Percentiles rank a stretch among this genome's conserved stretches.
Conservation (phyloP, 192 early-diverging fungal genomes). For the Phlyctochytrium arcticum region DNA sequence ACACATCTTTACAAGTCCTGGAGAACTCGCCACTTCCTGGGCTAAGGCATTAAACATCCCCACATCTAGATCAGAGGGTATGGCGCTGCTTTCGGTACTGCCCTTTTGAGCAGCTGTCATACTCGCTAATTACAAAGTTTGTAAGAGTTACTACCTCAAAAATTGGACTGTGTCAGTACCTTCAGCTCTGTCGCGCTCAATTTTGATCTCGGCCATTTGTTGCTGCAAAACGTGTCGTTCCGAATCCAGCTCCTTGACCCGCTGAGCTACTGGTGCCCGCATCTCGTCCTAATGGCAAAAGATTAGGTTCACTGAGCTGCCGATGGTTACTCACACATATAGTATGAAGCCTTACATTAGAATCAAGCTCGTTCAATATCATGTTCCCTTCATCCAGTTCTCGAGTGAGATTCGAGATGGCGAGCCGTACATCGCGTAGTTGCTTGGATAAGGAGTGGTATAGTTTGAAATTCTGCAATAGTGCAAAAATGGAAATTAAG, state of each 20-base stretch:
- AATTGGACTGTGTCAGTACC: no score
- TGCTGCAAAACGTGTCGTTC: constrained; percentile 3
- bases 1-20: no score
- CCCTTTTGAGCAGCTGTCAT: no score
- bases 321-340: no score
- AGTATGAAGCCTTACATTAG: no score
- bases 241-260: background rate
- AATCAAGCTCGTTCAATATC: constrained; percentile 6
- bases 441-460: constrained; percentile 28
- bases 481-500: background rate
- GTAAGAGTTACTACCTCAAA: no score
- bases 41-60: no score
- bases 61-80: no score
- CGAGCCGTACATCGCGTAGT: constrained; percentile 20
- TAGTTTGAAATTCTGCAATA: constrained; percentile 13
- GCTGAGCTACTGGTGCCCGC: background rate
- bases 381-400: constrained; percentile 17
- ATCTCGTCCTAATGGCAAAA: constrained; percentile 1
- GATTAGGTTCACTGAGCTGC: background rate
- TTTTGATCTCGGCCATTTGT: constrained; percentile 6
- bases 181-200: constrained; percentile 7
- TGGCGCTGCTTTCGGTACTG: no score
- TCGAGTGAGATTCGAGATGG: constrained; percentile 5
- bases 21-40: no score
- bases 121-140: no score